These are phyloP conservation scores for Fomitopsis palustris DNA, from an alignment of 1,284 basidiomycete genomes.

Conservation along the genomic window DNA sequence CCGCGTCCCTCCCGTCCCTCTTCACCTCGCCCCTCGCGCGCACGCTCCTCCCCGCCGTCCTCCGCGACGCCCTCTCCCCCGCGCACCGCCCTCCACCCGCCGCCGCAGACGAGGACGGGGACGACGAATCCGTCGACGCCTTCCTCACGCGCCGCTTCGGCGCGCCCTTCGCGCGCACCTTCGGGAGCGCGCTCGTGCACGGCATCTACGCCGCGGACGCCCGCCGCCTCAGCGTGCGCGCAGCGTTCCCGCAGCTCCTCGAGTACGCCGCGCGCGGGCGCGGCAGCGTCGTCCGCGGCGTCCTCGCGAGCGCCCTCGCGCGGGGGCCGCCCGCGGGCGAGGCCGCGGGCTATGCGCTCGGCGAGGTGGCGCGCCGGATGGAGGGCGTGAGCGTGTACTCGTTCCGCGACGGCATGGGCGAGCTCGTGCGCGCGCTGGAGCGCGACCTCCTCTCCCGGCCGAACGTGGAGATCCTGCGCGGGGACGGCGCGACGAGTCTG, in stretches of 20 bases:
- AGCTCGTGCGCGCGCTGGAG: slow-evolving; percentile 60
- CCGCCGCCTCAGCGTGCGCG: slow-evolving; percentile 67
- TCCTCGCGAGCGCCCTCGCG: slow-evolving; percentile 34
- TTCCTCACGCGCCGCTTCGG: slow-evolving; percentile 83
- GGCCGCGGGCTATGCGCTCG: slow-evolving; percentile 46
- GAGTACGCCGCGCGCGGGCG: slow-evolving; percentile 62
- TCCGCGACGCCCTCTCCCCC: slow-evolving; percentile 55
- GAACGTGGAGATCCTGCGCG: slow-evolving; percentile 60
- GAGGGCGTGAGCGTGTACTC: slow-evolving; percentile 72
- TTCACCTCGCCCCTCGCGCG: slow-evolving; percentile 45
- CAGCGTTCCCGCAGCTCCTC: slow-evolving; percentile 76
- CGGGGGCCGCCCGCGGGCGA: slow-evolving; percentile 15
- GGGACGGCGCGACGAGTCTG: slow-evolving; percentile 39
- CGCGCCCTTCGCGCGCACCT: slow-evolving; percentile 60
- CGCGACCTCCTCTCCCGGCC: slow-evolving; percentile 38
- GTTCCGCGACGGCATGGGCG: slow-evolving; percentile 75
- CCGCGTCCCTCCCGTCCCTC: slow-evolving; percentile 40
- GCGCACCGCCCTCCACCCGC: slow-evolving; percentile 32
- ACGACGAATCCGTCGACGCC: slow-evolving; percentile 81
- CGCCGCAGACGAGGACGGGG: slow-evolving; percentile 8
- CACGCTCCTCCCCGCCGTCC: slow-evolving; percentile 49
- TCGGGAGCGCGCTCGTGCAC: slow-evolving; percentile 86
- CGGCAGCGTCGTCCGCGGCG: slow-evolving; percentile 69
- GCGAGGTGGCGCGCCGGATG: slow-evolving; percentile 51
- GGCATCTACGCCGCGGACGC: slow-evolving; percentile 93